Evolutionary conservation across 73 alveolate species (phyloP).

Genomic region (Stentor roeselii): DNA sequence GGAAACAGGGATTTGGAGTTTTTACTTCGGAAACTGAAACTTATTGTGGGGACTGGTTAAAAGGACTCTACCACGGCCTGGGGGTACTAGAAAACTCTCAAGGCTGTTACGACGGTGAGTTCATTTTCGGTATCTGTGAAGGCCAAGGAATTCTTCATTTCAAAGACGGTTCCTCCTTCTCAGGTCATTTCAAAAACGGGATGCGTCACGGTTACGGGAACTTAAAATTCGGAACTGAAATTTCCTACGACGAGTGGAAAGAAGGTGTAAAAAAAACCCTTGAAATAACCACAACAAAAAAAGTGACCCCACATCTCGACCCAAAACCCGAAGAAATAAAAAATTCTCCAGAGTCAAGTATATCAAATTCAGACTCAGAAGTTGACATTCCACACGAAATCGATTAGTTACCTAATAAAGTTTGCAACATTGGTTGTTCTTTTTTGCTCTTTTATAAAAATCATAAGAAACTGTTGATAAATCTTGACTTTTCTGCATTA

Average conservation of each 20-base stretch:
- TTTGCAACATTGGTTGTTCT: constrained; percentile 78
- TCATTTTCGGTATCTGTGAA: not conserved
- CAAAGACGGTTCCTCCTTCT: not conserved
- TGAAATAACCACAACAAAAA: not conserved
- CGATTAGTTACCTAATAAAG: constrained; percentile 39
- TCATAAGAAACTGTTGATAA: constrained; percentile 84
- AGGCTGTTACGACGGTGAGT: not conserved
- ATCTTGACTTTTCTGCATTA: constrained; percentile 91
- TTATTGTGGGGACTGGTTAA: not conserved
- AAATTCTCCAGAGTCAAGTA: not conserved
- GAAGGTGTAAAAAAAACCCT: not conserved
- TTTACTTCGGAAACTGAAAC: not conserved
- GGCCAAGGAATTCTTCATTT: not conserved
- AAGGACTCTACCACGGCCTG: not conserved
- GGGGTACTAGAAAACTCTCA: not conserved
- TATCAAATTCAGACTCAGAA: not conserved
- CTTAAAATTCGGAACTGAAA: not conserved
- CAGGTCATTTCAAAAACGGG: not conserved
- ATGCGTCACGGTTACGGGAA: not conserved
- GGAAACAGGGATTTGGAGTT: constrained; percentile 32
- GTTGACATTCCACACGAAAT: no score
- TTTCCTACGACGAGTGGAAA: not conserved
- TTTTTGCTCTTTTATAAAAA: constrained; percentile 91
- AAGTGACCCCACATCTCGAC: not conserved
- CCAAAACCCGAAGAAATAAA: not conserved